Conservation (phyloP, 2,329 filamentous ascomycete genomes). For the Aspergillus tubingensis region DNA sequence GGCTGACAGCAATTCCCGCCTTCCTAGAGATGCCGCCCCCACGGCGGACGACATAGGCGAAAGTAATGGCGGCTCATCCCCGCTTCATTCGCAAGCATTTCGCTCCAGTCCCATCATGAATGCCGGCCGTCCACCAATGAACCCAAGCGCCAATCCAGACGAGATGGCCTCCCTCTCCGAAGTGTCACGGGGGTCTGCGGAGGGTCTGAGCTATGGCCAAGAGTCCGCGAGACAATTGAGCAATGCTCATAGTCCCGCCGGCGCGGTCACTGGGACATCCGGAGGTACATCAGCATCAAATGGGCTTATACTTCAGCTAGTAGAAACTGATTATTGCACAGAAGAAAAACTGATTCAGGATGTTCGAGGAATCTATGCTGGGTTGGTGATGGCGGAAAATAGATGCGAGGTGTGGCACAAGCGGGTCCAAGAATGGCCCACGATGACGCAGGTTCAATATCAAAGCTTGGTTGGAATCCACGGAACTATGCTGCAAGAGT, state of each 20-base stretch:
- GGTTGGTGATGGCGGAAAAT: constrained; percentile 80
- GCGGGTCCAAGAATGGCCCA: constrained; percentile 56
- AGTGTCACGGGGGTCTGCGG: constrained; percentile 12
- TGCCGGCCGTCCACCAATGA: constrained; percentile 9
- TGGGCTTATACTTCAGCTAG: constrained; percentile 57
- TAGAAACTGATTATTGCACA: constrained; percentile 70
- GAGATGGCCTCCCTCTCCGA: constrained; percentile 14
- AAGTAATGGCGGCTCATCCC: constrained; percentile 11
- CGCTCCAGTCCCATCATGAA: constrained; percentile 16
- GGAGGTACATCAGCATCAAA: constrained; percentile 28
- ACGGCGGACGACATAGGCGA: constrained; percentile 11
- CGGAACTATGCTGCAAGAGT: constrained; percentile 75
- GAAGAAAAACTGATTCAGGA: constrained; percentile 79
- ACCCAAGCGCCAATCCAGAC: constrained; percentile 10
- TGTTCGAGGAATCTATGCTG: constrained; percentile 66
- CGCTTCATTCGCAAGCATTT: constrained; percentile 8
- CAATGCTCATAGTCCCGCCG: constrained; percentile 20
- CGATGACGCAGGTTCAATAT: constrained; percentile 70
- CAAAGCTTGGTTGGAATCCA: constrained; percentile 81
- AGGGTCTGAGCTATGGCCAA: constrained; percentile 19
- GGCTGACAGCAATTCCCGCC: constrained; percentile 14
- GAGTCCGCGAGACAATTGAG: constrained; percentile 19
- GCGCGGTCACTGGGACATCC: constrained; percentile 21
- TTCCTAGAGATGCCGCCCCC: constrained; percentile 12
- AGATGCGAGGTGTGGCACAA: constrained; percentile 84